Evolutionary conservation across 768 basidiomycete species (phyloP), one percentile per base, ranked within the genome.

Genomic region (Hypholoma sublateritium): DNA sequence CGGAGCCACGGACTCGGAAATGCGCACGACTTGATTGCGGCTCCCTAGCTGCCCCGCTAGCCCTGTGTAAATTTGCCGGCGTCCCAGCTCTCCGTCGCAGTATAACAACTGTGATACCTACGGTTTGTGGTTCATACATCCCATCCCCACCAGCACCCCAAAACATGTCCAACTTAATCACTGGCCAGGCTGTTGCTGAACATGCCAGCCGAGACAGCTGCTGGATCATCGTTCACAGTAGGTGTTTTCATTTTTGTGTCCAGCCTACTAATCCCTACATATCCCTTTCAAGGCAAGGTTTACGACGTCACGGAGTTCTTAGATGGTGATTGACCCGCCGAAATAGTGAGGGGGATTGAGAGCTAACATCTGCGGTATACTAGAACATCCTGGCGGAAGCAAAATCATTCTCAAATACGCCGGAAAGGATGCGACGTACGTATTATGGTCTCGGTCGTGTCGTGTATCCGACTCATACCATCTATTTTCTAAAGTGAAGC

Each of bases 391-490:
- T 81, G 91, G 93, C 34, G 94, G 93, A 7, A 86, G 85, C 66
- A 88, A 83, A 67, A 91, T 95, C 63, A 88, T 95, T 47, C 69
- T 95, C 53, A 91, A 91, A 68, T 92, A 94, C 62, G 93, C 90
- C 2, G 95, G 95, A 22, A 89, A 87, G 67, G 94, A 94, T 68
- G 92, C 92, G 32, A 96, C 89, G 86, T 91, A 70, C 37, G 89
- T 69, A 4, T 49, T n/a, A 14, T 48, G 39, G 32, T 49, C 12
- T n/a, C 32, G 5, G 17, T n/a, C 4, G 25, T 12, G 4, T 17
- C 34, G 19, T 35, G 32, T 13, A 50, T 35, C 24, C 13, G 24
- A 19, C n/a, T n/a, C n/a, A 14, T 17, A 21, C 9, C 6, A 34
- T 19, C 44, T n/a, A 24, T 55, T 57, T n/a, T 56, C 62, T 37